Conservation (phyloP, 2,329 filamentous ascomycete genomes). For the Raffaelea arxii region DNA sequence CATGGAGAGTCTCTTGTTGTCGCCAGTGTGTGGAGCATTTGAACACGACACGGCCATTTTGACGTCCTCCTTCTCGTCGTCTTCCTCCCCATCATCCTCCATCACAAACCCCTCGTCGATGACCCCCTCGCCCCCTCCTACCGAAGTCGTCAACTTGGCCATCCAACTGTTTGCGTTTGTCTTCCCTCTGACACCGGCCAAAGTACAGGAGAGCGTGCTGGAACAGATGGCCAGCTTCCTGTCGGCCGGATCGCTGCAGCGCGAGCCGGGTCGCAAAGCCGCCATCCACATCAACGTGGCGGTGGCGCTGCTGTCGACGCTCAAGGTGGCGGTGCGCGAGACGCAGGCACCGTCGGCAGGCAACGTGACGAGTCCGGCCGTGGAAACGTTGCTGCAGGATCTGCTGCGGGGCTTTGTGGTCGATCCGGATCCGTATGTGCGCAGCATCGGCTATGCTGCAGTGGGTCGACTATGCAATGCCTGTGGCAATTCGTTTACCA, state of each 20-base stretch:
- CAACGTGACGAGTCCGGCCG: conserved; percentile 61
- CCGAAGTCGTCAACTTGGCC: conserved; percentile 88
- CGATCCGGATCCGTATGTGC: conserved; percentile 76
- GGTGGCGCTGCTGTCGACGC: conserved; percentile 65
- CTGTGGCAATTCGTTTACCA: conserved; percentile 83
- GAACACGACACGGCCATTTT: conserved; percentile 84
- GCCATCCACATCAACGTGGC: conserved; percentile 89
- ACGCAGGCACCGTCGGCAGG: conserved; percentile 63
- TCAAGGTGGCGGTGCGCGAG: conserved; percentile 79
- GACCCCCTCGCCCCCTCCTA: conserved; percentile 71
- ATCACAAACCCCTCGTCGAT: conserved; percentile 2
- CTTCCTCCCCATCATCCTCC: conserved; percentile 14
- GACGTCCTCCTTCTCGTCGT: background rate
- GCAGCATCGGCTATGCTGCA: conserved; percentile 75
- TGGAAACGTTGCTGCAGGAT: conserved; percentile 78
- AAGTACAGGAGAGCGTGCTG: conserved; percentile 90
- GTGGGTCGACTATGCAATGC: conserved; percentile 75
- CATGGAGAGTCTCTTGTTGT: conserved; percentile 52
- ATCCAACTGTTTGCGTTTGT: conserved; percentile 89
- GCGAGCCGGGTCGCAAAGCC: conserved; percentile 79
- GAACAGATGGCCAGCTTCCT: conserved; percentile 89
- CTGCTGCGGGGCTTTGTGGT: conserved; percentile 63
- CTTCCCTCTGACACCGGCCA: conserved; percentile 77
- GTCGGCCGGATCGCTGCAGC: conserved; percentile 67
- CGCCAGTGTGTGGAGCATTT: conserved; percentile 70